Percentiles rank a stretch among this genome's conserved stretches.
Evolutionary conservation across 2,329 filamentous ascomycete genomes (phyloP).

Genomic region (Whalleya microplaca): DNA sequence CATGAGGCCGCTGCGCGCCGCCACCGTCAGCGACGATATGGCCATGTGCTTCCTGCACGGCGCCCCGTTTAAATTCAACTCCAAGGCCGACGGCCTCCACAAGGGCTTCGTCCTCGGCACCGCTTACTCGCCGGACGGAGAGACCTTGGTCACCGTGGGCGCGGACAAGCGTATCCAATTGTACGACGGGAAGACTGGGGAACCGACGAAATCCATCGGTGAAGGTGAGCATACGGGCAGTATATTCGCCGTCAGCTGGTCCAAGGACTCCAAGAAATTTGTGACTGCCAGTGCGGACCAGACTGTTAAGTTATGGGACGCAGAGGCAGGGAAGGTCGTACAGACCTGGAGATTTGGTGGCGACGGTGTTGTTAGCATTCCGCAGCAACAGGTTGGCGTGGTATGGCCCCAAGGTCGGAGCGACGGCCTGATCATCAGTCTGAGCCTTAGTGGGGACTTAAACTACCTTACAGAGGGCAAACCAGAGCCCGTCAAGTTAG

Average conservation of each 20-base stretch:
- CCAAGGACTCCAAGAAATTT: constrained; percentile 80
- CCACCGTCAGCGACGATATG: constrained; percentile 88
- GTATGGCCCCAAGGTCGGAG: constrained; percentile 82
- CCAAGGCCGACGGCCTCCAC: constrained; percentile 77
- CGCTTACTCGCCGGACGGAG: constrained; percentile 88
- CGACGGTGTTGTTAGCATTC: constrained; percentile 71
- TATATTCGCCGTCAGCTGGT: constrained; percentile 91
- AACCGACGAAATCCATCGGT: constrained; percentile 75
- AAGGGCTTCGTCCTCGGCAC: constrained; percentile 87
- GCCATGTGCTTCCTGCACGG: constrained; percentile 92
- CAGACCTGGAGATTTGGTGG: constrained; percentile 86
- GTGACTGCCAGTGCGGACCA: constrained; percentile 93
- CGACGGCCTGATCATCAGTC: constrained; percentile 86
- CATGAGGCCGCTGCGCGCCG: constrained; percentile 87
- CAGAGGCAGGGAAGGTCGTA: constrained; percentile 73
- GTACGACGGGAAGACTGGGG: constrained; percentile 95
- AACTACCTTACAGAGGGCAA: constrained; percentile 82
- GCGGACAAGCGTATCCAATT: constrained; percentile 92
- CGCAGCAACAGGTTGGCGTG: constrained; percentile 91
- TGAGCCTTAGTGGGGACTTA: constrained; percentile 86
- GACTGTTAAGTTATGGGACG: constrained; percentile 94
- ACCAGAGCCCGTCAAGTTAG: constrained; percentile 67
- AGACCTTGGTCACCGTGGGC: constrained; percentile 80
- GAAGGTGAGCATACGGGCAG: constrained; percentile 88
- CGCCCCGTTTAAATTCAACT: constrained; percentile 93